Conservation (phyloP, 768 basidiomycete species). For the Mycena olivaceomarginata region DNA sequence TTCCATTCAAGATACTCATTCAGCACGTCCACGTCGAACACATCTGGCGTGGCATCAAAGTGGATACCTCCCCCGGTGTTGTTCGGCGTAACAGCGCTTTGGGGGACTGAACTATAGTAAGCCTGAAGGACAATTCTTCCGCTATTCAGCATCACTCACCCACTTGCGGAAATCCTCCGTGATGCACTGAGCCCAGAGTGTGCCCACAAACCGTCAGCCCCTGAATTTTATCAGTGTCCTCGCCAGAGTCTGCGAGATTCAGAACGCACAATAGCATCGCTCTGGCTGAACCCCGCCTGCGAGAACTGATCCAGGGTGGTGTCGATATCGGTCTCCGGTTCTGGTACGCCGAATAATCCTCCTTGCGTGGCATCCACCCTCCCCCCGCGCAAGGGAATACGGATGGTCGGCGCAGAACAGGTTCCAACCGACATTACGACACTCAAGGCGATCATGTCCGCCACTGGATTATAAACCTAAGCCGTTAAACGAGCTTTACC, state of each 20-base stretch:
- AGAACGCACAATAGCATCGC: conserved; percentile 42
- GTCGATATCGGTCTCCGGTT: conserved; percentile 44
- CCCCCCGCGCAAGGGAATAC: conserved; percentile 45
- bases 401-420: conserved; percentile 41
- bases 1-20: conserved; percentile 36
- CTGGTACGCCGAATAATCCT: conserved; percentile 46
- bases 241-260: too few relatives aligned
- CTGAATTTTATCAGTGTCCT: neutral
- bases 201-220: conserved; percentile 42
- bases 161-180: conserved; percentile 43
- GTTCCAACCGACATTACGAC: conserved; percentile 38
- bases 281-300: conserved; percentile 35
- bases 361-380: conserved; percentile 48
- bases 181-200: conserved; percentile 42
- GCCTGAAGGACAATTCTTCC: too few relatives aligned
- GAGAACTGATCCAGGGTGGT: conserved; percentile 41
- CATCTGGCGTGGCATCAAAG: conserved; percentile 43
- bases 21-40: conserved; percentile 42
- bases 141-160: conserved; percentile 8
- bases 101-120: conserved; percentile 26
- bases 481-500: neutral
- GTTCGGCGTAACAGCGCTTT: conserved; percentile 42
- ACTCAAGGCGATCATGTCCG: conserved; percentile 47
- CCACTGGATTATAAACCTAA: conserved; percentile 30
- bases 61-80: conserved; percentile 44